Evolutionary conservation across 139 green algal species (phyloP).

Genomic region (Picochlorum sp.): DNA sequence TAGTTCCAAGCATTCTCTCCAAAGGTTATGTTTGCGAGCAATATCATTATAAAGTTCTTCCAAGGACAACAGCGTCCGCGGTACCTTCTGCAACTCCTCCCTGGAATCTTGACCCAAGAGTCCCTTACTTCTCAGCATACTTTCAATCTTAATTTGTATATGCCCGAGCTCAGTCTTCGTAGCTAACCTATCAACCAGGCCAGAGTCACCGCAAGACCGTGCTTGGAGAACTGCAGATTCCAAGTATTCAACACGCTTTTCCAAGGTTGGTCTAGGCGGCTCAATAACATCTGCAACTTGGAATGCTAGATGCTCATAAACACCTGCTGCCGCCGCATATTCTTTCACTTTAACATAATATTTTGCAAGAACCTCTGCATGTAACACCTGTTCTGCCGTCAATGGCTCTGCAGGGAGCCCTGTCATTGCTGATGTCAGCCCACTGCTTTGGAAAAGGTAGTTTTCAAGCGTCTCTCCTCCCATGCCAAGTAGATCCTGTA

Average conservation of each 20-base stretch:
- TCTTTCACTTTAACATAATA: slow-evolving; percentile 35
- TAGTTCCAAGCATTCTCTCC: slow-evolving; percentile 68
- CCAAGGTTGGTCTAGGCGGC: slow-evolving; percentile 34
- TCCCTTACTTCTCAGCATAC: slow-evolving; percentile 1
- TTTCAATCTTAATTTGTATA: slow-evolving; percentile 39
- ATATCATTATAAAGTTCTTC: slow-evolving; percentile 78
- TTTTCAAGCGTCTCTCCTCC: slow-evolving; percentile 38
- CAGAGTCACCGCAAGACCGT: slow-evolving; percentile 41
- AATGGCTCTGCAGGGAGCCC: slow-evolving; percentile 16
- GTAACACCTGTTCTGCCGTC: slow-evolving; percentile 21
- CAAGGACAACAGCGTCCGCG: slow-evolving; percentile 21
- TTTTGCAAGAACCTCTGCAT: slow-evolving; percentile 45
- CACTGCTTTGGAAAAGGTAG: slow-evolving; percentile 41
- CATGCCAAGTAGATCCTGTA: slow-evolving; percentile 32
- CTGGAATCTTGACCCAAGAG: background rate
- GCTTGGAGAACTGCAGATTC: slow-evolving; percentile 60
- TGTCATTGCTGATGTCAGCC: slow-evolving; percentile 23
- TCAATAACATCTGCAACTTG: slow-evolving; percentile 35
- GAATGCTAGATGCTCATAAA: slow-evolving; percentile 51
- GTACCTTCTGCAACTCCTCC: slow-evolving; percentile 15
- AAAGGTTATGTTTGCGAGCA: slow-evolving; percentile 29
- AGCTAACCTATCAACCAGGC: slow-evolving; percentile 40
- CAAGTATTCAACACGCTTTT: slow-evolving; percentile 38
- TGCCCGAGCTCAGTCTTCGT: slow-evolving; percentile 35
- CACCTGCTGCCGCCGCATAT: slow-evolving; percentile 28